A percentile compares a stretch with the other conserved stretches of the same genome.
Evolutionary conservation across 805 yeast species (phyloP).

Genomic region (Saturnispora gosingensis): DNA sequence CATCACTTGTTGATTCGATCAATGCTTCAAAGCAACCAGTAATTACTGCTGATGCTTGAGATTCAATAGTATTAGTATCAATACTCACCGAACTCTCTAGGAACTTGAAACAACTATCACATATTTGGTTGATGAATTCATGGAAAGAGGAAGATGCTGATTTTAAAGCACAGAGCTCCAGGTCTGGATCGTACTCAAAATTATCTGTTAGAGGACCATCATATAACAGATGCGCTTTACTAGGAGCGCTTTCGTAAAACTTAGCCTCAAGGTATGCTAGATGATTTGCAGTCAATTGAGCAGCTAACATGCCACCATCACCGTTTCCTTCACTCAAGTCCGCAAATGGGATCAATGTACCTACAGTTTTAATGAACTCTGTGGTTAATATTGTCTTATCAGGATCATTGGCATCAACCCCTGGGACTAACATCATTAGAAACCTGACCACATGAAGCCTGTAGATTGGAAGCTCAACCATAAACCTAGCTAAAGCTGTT

Average conservation of each 20-base stretch:
- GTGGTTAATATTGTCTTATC: conserved; percentile 60
- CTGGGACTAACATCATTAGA: conserved; percentile 60
- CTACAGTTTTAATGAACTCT: conserved; percentile 58
- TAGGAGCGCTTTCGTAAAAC: conserved; percentile 27
- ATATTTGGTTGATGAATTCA: conserved; percentile 45
- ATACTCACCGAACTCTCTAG: conserved; percentile 64
- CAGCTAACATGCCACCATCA: conserved; percentile 31
- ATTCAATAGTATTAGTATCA: conserved; percentile 43
- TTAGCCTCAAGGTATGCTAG: conserved; percentile 42
- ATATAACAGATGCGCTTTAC: conserved; percentile 13
- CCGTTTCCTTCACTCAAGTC: conserved; percentile 42
- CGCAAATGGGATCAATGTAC: conserved; percentile 62
- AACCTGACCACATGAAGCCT: conserved; percentile 75
- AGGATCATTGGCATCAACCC: conserved; percentile 83
- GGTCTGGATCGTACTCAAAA: conserved; percentile 35
- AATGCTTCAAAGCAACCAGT: conserved; percentile 35
- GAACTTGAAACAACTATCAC: conserved; percentile 50
- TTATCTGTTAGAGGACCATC: conserved; percentile 16
- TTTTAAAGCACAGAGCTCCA: conserved; percentile 47
- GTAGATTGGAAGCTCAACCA: conserved; percentile 53
- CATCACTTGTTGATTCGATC: conserved; percentile 53
- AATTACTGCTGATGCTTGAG: conserved; percentile 33
- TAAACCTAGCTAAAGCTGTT: conserved; percentile 53
- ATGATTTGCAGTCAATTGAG: conserved; percentile 59
- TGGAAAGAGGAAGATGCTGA: conserved; percentile 70